phyloP scores from a whole-genome alignment of 208 protist species.

The Blechomonas ayalai region DNA sequence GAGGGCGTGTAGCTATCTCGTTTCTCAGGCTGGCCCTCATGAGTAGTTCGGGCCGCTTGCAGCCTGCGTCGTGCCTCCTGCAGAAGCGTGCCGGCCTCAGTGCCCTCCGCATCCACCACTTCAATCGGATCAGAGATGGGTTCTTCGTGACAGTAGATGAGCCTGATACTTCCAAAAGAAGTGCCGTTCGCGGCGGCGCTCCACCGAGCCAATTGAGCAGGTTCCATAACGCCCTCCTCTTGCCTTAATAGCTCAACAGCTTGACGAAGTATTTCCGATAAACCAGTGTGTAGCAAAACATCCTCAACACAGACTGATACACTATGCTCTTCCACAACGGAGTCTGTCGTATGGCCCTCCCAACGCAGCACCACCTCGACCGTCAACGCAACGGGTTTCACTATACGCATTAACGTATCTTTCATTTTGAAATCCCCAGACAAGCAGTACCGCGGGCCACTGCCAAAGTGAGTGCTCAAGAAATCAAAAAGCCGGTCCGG shows the following conservation, averaged over 20 bases:
- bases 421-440: conserved; percentile 37
- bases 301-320: conserved; percentile 26
- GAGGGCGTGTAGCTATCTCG: too few species aligned
- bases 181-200: conserved; percentile 22
- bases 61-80: too few species aligned
- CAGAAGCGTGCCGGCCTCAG: too few species aligned
- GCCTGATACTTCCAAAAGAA: too few species aligned
- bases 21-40: too few species aligned
- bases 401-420: conserved; percentile 12
- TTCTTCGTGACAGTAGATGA: too few species aligned
- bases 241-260: conserved; percentile 13
- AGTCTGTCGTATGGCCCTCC: background rate
- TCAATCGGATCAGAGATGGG: too few species aligned
- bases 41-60: too few species aligned
- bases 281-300: conserved; percentile 24
- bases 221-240: conserved; percentile 24
- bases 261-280: conserved; percentile 37
- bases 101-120: too few species aligned
- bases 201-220: conserved; percentile 18
- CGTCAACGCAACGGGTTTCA: conserved; percentile 16
- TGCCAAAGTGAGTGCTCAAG: conserved; percentile 42
- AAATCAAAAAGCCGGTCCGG: conserved; percentile 62
- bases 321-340: conserved; percentile 8
- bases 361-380: conserved; percentile 22
- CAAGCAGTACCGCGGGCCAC: conserved; percentile 52